A percentile compares a stretch with the other conserved stretches of the same genome.
These are phyloP conservation scores for Arabidopsis hybrid DNA, from an alignment of 441 rosid genomes.

Conservation along the genomic window DNA sequence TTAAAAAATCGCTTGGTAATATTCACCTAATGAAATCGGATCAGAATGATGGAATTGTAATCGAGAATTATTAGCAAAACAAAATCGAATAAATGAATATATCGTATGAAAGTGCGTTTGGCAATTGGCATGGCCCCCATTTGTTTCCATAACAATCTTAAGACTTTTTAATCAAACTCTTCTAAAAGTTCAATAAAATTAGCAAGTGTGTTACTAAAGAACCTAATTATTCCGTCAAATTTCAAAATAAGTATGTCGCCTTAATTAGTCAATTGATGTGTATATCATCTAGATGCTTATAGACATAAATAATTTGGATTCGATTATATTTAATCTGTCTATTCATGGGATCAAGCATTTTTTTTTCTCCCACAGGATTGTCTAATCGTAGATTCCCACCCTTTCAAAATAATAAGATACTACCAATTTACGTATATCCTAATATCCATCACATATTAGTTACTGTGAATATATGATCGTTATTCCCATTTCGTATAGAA, in stretches of 20 bases:
- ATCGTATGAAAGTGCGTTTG: conserved; percentile 30
- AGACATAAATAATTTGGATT: conserved; percentile 34
- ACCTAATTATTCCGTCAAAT: conserved; percentile 30
- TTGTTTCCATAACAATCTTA: conserved; percentile 32
- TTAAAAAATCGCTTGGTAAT: conserved; percentile 4
- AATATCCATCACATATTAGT: conserved; percentile 14
- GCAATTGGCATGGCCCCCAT: conserved; percentile 21
- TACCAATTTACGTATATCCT: conserved; percentile 29
- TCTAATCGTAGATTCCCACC: conserved; percentile 23
- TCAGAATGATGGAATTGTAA: conserved; percentile 28
- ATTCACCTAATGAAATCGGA: conserved; percentile 28
- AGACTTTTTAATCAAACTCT: conserved; percentile 29
- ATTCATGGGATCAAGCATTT: conserved; percentile 27
- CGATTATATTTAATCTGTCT: conserved; percentile 25
- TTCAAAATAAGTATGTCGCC: conserved; percentile 32
- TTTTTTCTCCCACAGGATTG: conserved; percentile 13
- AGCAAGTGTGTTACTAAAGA: conserved; percentile 38
- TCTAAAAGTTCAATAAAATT: conserved; percentile 22
- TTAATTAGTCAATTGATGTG: conserved; percentile 20
- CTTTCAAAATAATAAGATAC: neutral
- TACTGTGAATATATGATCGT: neutral
- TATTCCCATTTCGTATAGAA: neutral
- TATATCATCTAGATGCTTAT: conserved; percentile 29
- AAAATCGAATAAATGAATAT: conserved; percentile 37
- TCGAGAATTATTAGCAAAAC: conserved; percentile 24